These are phyloP conservation scores for Pestalotiopsis sp. DNA, from an alignment of 2,329 filamentous ascomycete genomes.

Conservation along the genomic window DNA sequence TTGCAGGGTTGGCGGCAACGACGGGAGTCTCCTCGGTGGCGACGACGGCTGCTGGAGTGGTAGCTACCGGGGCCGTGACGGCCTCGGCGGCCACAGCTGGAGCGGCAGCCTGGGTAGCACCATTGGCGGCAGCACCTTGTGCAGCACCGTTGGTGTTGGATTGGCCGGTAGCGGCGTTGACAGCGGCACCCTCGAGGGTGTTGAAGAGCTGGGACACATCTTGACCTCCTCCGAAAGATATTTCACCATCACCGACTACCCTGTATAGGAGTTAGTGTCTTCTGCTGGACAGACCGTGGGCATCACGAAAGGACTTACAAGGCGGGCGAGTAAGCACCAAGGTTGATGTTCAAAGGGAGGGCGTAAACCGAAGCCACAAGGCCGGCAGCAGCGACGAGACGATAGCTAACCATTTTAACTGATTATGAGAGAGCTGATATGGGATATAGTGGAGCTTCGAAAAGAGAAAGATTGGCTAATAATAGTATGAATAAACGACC, in stretches of 20 bases:
- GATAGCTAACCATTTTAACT: conserved; percentile 40
- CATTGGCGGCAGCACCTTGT: conserved; percentile 22
- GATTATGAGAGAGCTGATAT: conserved; percentile 17
- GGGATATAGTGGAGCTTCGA: conserved; percentile 13
- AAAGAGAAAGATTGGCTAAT: conserved; percentile 23
- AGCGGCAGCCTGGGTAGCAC: conserved; percentile 23
- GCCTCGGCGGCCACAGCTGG: conserved; percentile 21
- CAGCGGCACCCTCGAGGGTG: conserved; percentile 43
- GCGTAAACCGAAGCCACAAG: conserved; percentile 36
- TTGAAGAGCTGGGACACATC: conserved; percentile 49
- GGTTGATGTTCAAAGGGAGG: conserved; percentile 46
- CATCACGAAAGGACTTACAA: conserved; percentile 32
- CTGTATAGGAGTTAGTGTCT: conserved; percentile 28
- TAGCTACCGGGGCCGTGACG: conserved; percentile 17
- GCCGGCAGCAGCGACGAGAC: conserved; percentile 38
- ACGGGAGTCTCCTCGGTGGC: conserved; percentile 24
- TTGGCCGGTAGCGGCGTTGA: conserved; percentile 10
- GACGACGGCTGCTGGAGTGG: conserved; percentile 28
- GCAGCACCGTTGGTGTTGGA: conserved; percentile 22
- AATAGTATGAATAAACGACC: conserved; percentile 34
- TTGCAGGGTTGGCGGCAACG: conserved; percentile 18
- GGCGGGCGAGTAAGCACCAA: conserved; percentile 47
- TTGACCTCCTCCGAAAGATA: conserved; percentile 41
- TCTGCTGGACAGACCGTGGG: background rate
- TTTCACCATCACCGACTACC: conserved; percentile 39